Percentiles rank a stretch among this genome's conserved stretches.
phyloP scores from a whole-genome alignment of 495 filamentous ascomycete genomes.

The Aspergillus bertholletiae region DNA sequence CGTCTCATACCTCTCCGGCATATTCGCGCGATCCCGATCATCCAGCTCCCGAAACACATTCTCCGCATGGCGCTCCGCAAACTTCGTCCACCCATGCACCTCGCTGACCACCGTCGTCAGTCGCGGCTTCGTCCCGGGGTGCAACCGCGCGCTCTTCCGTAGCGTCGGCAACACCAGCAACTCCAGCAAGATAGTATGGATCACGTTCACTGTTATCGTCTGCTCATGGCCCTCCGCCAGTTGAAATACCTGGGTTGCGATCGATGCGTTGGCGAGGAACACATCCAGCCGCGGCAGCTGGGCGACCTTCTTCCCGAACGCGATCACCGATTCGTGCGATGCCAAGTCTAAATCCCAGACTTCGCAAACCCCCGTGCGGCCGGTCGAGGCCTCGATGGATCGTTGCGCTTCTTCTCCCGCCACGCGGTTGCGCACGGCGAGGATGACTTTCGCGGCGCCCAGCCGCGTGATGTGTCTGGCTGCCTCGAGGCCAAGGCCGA shows the following conservation, averaged over 20 bases:
- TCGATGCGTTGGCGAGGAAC: slow-evolving; percentile 8
- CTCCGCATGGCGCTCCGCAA: too few relatives aligned
- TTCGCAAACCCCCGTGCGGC: slow-evolving; percentile 1
- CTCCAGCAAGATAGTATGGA: slow-evolving; percentile 8
- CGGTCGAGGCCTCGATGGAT: slow-evolving; percentile 3
- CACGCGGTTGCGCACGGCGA: slow-evolving; percentile 1
- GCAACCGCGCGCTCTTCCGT: slow-evolving; percentile 1
- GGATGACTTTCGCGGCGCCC: slow-evolving; percentile 9
- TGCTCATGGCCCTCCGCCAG: background rate
- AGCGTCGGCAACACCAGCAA: slow-evolving; percentile 7
- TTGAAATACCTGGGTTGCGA: background rate
- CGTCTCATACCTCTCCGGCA: too few relatives aligned
- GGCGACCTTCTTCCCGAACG: slow-evolving; percentile 1
- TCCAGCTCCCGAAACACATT: slow-evolving; percentile 1
- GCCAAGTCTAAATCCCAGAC: slow-evolving; percentile 3
- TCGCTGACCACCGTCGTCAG: slow-evolving; percentile 5
- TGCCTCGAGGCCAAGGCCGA: slow-evolving; percentile 8
- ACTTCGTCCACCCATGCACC: too few relatives aligned
- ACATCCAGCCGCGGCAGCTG: slow-evolving; percentile 6
- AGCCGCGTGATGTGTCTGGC: slow-evolving; percentile 8
- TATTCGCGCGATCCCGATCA: background rate
- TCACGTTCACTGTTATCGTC: slow-evolving; percentile 6
- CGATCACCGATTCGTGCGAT: background rate
- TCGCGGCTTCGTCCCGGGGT: background rate
- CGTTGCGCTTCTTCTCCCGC: background rate